These are phyloP conservation scores for Cercophora samala DNA, from an alignment of 495 filamentous ascomycete species.

Conservation along the genomic window DNA sequence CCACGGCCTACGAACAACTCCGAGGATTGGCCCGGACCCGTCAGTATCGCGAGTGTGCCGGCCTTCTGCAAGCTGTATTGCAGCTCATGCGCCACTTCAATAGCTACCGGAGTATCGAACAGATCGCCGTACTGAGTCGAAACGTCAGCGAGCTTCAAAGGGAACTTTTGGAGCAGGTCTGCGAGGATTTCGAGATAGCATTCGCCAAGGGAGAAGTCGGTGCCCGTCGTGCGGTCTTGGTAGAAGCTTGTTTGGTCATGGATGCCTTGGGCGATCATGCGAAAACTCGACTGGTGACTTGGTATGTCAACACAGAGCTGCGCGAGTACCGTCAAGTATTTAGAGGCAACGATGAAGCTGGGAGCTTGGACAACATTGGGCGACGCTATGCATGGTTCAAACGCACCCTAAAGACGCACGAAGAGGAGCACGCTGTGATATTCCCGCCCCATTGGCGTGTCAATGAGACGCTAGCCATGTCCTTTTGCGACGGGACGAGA, in stretches of 20 bases:
- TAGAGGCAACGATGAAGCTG: constrained; percentile 92
- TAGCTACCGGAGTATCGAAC: constrained; percentile 93
- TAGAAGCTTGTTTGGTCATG: constrained; percentile 89
- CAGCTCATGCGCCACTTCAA: constrained; percentile 99
- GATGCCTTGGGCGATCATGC: constrained; percentile 93
- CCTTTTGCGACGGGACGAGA: constrained; percentile 90
- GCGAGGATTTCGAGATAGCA: constrained; percentile 93
- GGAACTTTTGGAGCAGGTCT: constrained; percentile 92
- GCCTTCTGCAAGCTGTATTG: constrained; percentile 89
- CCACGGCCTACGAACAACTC: constrained; percentile 96
- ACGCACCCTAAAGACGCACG: constrained; percentile 92
- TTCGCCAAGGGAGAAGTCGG: constrained; percentile 87
- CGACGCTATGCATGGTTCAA: constrained; percentile 95
- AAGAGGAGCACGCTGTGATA: constrained; percentile 85
- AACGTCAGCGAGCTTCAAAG: constrained; percentile 94
- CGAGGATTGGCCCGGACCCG: constrained; percentile 75
- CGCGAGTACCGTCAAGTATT: constrained; percentile 95
- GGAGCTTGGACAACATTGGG: constrained; percentile 94
- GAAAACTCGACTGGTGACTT: constrained; percentile 75
- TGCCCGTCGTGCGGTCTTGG: constrained; percentile 63
- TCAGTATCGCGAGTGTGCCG: constrained; percentile 95
- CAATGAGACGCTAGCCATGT: constrained; percentile 83
- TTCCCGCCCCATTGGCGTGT: constrained; percentile 89
- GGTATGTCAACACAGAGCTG: constrained; percentile 98
- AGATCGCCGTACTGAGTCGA: constrained; percentile 89